These are phyloP conservation scores for Pichia thaimueangensis DNA, from an alignment of 805 yeast genomes.

Conservation along the genomic window DNA sequence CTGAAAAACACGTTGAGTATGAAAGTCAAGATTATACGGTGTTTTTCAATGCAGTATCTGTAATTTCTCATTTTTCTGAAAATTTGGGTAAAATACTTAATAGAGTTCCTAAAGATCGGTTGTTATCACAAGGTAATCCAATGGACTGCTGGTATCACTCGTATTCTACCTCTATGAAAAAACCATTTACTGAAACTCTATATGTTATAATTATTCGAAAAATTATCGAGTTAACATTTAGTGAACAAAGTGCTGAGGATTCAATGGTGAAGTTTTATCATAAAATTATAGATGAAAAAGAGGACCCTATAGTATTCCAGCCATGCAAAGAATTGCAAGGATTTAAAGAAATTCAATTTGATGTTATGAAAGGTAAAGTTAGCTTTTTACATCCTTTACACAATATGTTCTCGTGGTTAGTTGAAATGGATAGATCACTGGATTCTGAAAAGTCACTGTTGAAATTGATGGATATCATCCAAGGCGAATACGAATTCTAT, in stretches of 20 bases:
- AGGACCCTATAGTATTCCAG: slow-evolving; percentile 17
- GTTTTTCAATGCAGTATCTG: slow-evolving; percentile 62
- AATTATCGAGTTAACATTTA: slow-evolving; percentile 15
- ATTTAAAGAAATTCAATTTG: slow-evolving; percentile 29
- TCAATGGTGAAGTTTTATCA: slow-evolving; percentile 5
- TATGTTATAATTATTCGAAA: slow-evolving; percentile 13
- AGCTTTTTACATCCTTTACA: slow-evolving; percentile 80
- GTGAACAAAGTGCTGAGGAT: slow-evolving; percentile 8
- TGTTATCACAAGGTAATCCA: slow-evolving; percentile 12
- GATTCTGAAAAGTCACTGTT: slow-evolving; percentile 13
- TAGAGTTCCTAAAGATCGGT: slow-evolving; percentile 14
- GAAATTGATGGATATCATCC: slow-evolving; percentile 15
- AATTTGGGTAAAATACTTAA: slow-evolving; percentile 42
- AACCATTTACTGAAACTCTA: slow-evolving; percentile 16
- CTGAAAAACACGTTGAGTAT: slow-evolving; percentile 78
- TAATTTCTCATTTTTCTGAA: slow-evolving; percentile 57
- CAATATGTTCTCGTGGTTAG: slow-evolving; percentile 62
- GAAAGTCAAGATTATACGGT: slow-evolving; percentile 80
- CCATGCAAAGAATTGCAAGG: slow-evolving; percentile 19
- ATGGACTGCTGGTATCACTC: slow-evolving; percentile 17
- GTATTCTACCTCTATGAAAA: slow-evolving; percentile 13
- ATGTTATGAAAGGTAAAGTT: slow-evolving; percentile 42
- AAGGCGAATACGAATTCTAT: slow-evolving; percentile 17
- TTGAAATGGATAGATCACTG: slow-evolving; percentile 42
- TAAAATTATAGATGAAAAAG: slow-evolving; percentile 20